Evolutionary conservation across 805 yeast genomes (phyloP).

Genomic region (Kodamaea neixiangensis): DNA sequence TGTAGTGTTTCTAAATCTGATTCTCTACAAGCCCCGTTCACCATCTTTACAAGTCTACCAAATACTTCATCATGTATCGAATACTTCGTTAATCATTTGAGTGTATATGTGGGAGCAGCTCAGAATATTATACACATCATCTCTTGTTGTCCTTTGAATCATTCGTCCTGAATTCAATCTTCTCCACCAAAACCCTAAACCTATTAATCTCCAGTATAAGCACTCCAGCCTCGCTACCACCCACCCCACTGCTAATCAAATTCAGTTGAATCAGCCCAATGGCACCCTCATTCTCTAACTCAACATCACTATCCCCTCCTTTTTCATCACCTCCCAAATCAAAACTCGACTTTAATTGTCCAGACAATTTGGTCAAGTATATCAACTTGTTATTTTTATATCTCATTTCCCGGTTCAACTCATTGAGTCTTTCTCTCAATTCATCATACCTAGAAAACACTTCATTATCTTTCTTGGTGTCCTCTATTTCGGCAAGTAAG

Average conservation of each 20-base stretch:
- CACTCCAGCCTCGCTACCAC: background rate
- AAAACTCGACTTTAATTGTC: constrained; percentile 8
- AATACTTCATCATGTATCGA: no score
- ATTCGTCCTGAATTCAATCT: constrained; percentile 12
- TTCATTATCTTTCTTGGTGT: background rate
- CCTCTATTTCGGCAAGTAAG: constrained; percentile 20
- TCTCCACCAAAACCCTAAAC: constrained; percentile 31
- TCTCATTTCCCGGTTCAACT: constrained; percentile 19
- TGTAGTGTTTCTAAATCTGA: no score
- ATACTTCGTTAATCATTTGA: no score
- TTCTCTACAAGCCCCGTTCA: no score
- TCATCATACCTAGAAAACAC: constrained; percentile 20
- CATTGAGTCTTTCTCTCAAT: constrained; percentile 18
- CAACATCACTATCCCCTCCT: constrained; percentile 23
- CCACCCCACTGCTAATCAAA: constrained; percentile 7
- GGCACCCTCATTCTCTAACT: constrained; percentile 10
- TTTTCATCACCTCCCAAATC: background rate
- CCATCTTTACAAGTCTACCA: no score
- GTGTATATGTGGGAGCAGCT: no score
- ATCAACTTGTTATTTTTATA: constrained; percentile 32
- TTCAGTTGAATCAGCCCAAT: constrained; percentile 12
- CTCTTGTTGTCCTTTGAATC: no score
- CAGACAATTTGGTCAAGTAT: constrained; percentile 23
- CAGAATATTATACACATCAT: no score
- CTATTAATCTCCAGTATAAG: constrained; percentile 23